Evolutionary conservation across 495 filamentous ascomycete genomes (phyloP), one percentile per base, ranked within the genome.

Genomic region (Parathielavia hyrcaniae): DNA sequence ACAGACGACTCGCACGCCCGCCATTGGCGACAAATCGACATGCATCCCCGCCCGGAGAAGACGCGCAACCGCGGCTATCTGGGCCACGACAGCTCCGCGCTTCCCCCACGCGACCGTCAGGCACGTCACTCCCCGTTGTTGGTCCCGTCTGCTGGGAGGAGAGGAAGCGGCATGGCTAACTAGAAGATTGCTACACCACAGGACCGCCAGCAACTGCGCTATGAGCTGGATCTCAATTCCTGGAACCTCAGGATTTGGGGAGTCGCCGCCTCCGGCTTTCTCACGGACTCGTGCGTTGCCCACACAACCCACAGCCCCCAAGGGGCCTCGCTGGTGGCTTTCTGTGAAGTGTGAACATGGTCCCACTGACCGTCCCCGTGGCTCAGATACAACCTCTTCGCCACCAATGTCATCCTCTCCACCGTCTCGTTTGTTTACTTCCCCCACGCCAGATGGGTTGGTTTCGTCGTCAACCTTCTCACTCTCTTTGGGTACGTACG

Each of bases 251-350:
- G 71, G 39, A 71, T 76, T 32, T 74, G 71, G 69, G 67, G 79
- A 8, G 85, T 88, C 5, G 83, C 84, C 13, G 83, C 81, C 17
- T 79, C 83, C 1, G 85, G 85, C 17, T 88, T 88, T 63, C 80
- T 88, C 52, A 83, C 85, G 11, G 83, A 86, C 70, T 82, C 81
- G 59, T 88, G 81, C 50, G 77, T 43, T 43, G 36, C 36, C 19
- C 41, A 35, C 65, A 1, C n/a, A n/a, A n/a, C n/a, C n/a, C n/a
- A n/a, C n/a, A n/a, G n/a, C n/a, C n/a, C n/a, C n/a, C n/a, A n/a
- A n/a, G n/a, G n/a, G n/a, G n/a, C n/a, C n/a, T n/a, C n/a, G n/a
- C n/a, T n/a, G n/a, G n/a, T n/a, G 8, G 5, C 47, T n/a, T 41
- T 1, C 9, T 11, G n/a, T 13, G 23, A 10, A 34, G 46, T 4